Percentiles rank a stretch among this genome's conserved stretches.
Evolutionary conservation across 1,284 basidiomycete species (phyloP).

Genomic region (Malassezia equina): DNA sequence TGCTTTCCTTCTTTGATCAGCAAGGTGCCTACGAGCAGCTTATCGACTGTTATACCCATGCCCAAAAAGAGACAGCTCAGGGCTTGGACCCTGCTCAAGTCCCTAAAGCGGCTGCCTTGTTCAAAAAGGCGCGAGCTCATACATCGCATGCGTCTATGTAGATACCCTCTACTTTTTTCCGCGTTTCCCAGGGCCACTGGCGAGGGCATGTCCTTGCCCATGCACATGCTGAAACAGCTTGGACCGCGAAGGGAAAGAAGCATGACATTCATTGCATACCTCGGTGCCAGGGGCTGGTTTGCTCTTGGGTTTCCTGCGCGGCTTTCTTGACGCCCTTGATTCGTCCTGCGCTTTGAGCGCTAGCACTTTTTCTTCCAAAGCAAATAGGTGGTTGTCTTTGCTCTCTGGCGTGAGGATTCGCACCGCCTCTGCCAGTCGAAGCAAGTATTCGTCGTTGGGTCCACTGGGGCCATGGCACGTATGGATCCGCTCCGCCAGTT

Average conservation of each 20-base stretch:
- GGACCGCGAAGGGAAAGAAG: conserved; percentile 61
- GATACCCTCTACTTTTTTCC: conserved; percentile 55
- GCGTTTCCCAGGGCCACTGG: conserved; percentile 55
- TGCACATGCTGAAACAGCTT: conserved; percentile 69
- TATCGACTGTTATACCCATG: conserved; percentile 6
- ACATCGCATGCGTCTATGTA: background rate
- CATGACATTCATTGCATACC: conserved; percentile 64
- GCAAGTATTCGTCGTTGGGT: conserved; percentile 71
- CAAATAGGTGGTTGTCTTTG: conserved; percentile 64
- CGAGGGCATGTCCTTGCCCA: conserved; percentile 63
- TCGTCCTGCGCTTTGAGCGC: conserved; percentile 20
- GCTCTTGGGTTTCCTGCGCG: conserved; percentile 17
- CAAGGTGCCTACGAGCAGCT: background rate
- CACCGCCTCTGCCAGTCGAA: conserved; percentile 61
- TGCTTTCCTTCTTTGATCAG: conserved; percentile 7
- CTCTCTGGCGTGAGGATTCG: conserved; percentile 63
- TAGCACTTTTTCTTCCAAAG: conserved; percentile 56
- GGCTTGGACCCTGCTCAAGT: background rate
- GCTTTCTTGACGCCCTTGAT: conserved; percentile 5
- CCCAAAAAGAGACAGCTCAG: background rate
- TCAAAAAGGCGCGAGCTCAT: background rate
- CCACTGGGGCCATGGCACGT: conserved; percentile 69
- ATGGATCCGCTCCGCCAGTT: conserved; percentile 62
- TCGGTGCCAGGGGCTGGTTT: conserved; percentile 29
- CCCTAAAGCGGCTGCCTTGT: background rate